Evolutionary conservation across 805 yeast species (phyloP), one percentile per base, ranked within the genome.

Genomic region (Pichia kluyveri): DNA sequence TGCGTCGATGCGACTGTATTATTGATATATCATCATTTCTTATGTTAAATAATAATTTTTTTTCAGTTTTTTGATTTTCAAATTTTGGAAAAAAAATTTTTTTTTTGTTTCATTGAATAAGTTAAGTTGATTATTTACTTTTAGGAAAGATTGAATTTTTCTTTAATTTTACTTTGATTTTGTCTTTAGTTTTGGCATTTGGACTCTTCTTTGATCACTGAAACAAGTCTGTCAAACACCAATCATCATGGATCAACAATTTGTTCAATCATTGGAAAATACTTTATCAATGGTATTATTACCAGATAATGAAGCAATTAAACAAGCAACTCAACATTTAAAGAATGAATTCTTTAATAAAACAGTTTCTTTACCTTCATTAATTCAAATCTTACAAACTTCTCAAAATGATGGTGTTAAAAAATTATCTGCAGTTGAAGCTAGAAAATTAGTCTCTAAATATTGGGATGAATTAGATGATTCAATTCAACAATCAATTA

Each of bases 401-500:
- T 80, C 82, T 56, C 68, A 74, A 39, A 82, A 82, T 58, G 83
- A 77, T 54, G 86, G 85, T 59, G 64, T 90, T 57, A 84, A 86
- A 60, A 96, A 89, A 67, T 74, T 93, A 52, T 95, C 97, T n/a
- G 95, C 96, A 52, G 96, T 93, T 53, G 99, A 93, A 70, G 88
- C 90, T 39, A 81, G 96, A 69, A 93, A 93, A 67, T 77, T 85
- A 61, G 79, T 90, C 38, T 61, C 73, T 46, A 71, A 75, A 54
- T 81, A 80, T 60, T 93, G 98, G 98, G 72, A 67, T 38, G 54
- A 58, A 7, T 67, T 75, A 40, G 76, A 74, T 55, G 78, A 65
- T 23, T 52, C 71, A 8, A 61, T 76, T 47, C 80, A 82, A 67
- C 70, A 72, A 40, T 74, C 75, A 49, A 81, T 93, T 62, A 81